Evolutionary conservation across 2,329 filamentous ascomycete genomes (phyloP).

Genomic region (Cercospora zeina): DNA sequence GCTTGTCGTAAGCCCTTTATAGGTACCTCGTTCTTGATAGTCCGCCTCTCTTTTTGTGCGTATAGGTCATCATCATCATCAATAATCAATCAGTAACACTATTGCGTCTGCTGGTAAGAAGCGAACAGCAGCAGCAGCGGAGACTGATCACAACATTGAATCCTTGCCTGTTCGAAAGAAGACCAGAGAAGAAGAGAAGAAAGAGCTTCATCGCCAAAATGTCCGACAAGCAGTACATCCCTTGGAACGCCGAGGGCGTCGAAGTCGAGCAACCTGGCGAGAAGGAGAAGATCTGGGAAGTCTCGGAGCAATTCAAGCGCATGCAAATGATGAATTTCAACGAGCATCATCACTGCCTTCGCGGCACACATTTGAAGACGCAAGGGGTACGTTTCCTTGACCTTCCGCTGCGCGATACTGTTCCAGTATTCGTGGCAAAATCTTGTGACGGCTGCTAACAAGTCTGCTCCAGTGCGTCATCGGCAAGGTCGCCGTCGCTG

Average conservation of each 20-base stretch:
- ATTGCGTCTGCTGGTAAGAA: conserved; percentile 15
- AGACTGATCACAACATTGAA: neutral
- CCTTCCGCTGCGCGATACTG: no score
- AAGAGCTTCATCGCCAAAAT: conserved; percentile 11
- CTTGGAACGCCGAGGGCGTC: conserved; percentile 41
- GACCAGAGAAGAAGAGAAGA: conserved; percentile 9
- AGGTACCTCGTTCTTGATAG: neutral
- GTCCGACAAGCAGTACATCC: conserved; percentile 27
- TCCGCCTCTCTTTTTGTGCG: neutral
- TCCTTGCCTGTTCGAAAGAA: conserved; percentile 10
- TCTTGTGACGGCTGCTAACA: conserved; percentile 2
- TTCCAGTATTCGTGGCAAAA: no score
- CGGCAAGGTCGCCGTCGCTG: conserved; percentile 39
- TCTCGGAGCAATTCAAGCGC: conserved; percentile 43
- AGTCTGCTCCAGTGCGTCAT: conserved; percentile 34
- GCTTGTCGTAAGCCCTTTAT: neutral
- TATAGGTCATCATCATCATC: conserved; percentile 8
- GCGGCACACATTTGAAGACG: conserved; percentile 44
- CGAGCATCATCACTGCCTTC: conserved; percentile 42
- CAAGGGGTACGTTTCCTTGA: conserved; percentile 33
- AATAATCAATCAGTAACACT: neutral
- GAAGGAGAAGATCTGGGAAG: conserved; percentile 42
- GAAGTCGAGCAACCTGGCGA: conserved; percentile 38
- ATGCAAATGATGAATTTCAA: conserved; percentile 48
- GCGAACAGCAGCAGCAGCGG: neutral